phyloP scores from a whole-genome alignment of 2,329 filamentous ascomycete genomes.

The Hypoxylon rubiginosum region DNA sequence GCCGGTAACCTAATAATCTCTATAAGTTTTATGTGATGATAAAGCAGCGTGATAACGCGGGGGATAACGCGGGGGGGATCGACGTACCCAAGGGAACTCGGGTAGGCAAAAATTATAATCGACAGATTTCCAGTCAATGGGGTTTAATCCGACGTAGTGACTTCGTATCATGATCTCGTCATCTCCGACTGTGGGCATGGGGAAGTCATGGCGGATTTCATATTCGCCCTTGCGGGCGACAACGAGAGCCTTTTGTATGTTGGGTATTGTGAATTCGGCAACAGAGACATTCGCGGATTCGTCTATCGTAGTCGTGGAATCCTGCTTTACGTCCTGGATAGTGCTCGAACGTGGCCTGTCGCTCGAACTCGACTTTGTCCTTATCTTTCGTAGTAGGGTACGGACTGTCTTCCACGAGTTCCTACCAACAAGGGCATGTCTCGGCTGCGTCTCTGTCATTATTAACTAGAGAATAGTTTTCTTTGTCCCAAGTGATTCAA shows the following conservation, averaged over 20 bases:
- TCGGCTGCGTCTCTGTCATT: conserved; percentile 38
- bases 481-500: neutral
- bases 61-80: too few species aligned
- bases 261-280: conserved; percentile 32
- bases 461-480: neutral
- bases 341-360: conserved; percentile 25
- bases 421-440: conserved; percentile 24
- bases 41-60: too few species aligned
- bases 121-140: conserved; percentile 58
- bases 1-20: conserved; percentile 44
- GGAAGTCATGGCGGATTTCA: conserved; percentile 46
- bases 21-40: conserved; percentile 16
- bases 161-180: conserved; percentile 55
- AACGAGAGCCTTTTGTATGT: conserved; percentile 47
- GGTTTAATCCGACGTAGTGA: conserved; percentile 56
- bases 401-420: conserved; percentile 46
- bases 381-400: conserved; percentile 41
- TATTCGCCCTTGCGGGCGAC: conserved; percentile 49
- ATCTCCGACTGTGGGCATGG: conserved; percentile 45
- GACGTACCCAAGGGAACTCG: conserved; percentile 52
- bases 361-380: conserved; percentile 27
- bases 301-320: conserved; percentile 40
- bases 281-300: conserved; percentile 36
- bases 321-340: conserved; percentile 33
- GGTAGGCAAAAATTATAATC: conserved; percentile 60